Percentiles rank a stretch among this genome's conserved stretches.
phyloP scores from a whole-genome alignment of 2,329 filamentous ascomycete genomes.

The Beauveria sp. region DNA sequence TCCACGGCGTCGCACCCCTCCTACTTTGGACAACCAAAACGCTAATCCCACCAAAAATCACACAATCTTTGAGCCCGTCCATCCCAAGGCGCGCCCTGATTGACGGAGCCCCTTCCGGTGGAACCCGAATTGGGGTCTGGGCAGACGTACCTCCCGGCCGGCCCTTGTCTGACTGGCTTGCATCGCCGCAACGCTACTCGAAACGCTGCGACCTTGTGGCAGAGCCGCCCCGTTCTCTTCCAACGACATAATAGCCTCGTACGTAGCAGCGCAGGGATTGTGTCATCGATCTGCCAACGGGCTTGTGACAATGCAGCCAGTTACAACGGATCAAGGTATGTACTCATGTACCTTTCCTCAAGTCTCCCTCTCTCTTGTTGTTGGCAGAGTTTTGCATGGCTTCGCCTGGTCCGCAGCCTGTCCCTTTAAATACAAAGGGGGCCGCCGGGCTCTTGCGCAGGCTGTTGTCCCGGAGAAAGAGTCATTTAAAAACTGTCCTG shows the following conservation, averaged over 20 bases:
- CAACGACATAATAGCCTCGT: constrained; percentile 12
- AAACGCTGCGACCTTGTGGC: constrained; percentile 9
- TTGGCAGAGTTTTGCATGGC: constrained; percentile 11
- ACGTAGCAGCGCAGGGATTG: constrained; percentile 11
- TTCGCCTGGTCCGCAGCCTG: not conserved
- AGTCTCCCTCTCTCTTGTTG: constrained; percentile 1
- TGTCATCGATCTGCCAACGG: constrained; percentile 10
- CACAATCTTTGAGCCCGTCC: not conserved
- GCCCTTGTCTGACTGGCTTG: constrained; percentile 1
- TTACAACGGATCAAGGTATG: constrained; percentile 11
- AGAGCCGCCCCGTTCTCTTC: constrained; percentile 5
- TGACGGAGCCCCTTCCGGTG: constrained; percentile 9
- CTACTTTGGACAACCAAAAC: constrained; percentile 3
- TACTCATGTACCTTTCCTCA: constrained; percentile 11
- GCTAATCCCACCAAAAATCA: not conserved
- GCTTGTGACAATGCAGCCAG: constrained; percentile 11
- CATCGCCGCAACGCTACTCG: not conserved
- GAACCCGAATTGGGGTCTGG: constrained; percentile 10
- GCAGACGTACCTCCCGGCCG: not conserved
- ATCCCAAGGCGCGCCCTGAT: constrained; percentile 7
- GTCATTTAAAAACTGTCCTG: constrained; percentile 1
- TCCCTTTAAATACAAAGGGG: constrained; percentile 11
- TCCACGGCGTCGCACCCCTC: not conserved
- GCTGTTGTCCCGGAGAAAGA: not conserved
- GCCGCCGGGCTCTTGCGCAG: not conserved